Base-by-base conservation (phyloP, 352 stramenopile genomes). In the Phytophthora europaea region DNA sequence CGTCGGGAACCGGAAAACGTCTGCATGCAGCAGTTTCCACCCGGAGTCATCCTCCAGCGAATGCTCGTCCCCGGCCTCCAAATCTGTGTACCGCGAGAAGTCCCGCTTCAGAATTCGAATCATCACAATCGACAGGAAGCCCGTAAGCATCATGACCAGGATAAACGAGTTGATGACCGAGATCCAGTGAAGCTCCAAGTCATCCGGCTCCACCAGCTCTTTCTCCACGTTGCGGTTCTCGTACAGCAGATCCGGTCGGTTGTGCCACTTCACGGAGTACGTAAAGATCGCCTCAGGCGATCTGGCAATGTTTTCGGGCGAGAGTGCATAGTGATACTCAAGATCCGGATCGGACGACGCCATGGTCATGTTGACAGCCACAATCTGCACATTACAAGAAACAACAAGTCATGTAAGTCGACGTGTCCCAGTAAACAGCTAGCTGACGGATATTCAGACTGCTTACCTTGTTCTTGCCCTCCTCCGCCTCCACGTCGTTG, bases 91-190 rank as follows among this genome's bases (percentile, higher is more conserved):
- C 12, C 94, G 88, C n/a, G 95, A 97, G 70, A 99, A 99, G 79
- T 99, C 98, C 65, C 98, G 98, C 78, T 99, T 99, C 65, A 99
- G 90, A 23, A 99, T 98, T 55, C 97, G 90, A 76, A 99, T 85
- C 81, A 99, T 92, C 70, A 99, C 98, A 64, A 99, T 98, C 23
- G 93, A 95, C 54, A 99, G 84, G 71, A 99, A 99, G 3, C 89
- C 92, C 10, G 94, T 98, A n/a, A 99, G 88, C 60, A 99, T 91
- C 70, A 99, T 90, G 9, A 99, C 98, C 43, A 99, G 83, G 33
- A 99, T 97, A 70, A 99, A 98, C 66, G 95, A 98, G 77, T 99
- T 99, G 82, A 99, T 98, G 76, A 99, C 99, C 18, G 93, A 98
- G 51, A 99, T 92, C 98, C 98, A 99, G 82, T 99, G 98, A 67